Conservation (phyloP, 495 filamentous ascomycete genomes). For the Mytilinidion resinicola region DNA sequence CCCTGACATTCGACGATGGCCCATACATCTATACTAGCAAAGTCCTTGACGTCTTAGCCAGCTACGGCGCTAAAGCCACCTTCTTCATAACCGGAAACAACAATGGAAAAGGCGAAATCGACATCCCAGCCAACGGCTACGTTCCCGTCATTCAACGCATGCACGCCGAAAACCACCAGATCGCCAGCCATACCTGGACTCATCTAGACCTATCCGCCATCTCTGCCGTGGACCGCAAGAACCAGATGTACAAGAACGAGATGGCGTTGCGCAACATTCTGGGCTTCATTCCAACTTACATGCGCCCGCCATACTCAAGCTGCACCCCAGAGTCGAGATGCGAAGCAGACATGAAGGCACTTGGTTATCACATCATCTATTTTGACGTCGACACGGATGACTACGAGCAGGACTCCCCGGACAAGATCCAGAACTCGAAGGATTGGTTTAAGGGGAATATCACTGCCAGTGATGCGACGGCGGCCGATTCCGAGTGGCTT, state of each 20-base stretch:
- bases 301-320: constrained; percentile 76
- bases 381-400: constrained; percentile 75
- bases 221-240: constrained; percentile 48
- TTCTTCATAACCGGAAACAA: constrained; percentile 79
- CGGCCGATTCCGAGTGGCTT: constrained; percentile 48
- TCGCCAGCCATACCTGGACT: constrained; percentile 82
- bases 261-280: constrained; percentile 73
- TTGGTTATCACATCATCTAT: constrained; percentile 71
- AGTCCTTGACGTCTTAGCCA: constrained; percentile 62
- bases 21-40: constrained; percentile 63
- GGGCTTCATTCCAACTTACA: constrained; percentile 77
- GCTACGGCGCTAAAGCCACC: constrained; percentile 62
- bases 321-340: constrained; percentile 55
- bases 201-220: constrained; percentile 64
- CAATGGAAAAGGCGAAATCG: constrained; percentile 64
- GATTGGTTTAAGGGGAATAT: constrained; percentile 56
- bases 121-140: constrained; percentile 52
- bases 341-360: constrained; percentile 49
- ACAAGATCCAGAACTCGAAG: constrained; percentile 62
- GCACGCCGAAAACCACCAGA: constrained; percentile 66
- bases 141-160: constrained; percentile 61
- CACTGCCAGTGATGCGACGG: constrained; percentile 41
- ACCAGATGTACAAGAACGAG: constrained; percentile 73
- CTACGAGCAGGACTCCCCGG: constrained; percentile 57
- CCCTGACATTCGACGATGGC: constrained; percentile 75